A percentile compares a stretch with the other conserved stretches of the same genome.
These are phyloP conservation scores for Colletotrichum cereale DNA, from an alignment of 2,329 filamentous ascomycete genomes.

Conservation along the genomic window DNA sequence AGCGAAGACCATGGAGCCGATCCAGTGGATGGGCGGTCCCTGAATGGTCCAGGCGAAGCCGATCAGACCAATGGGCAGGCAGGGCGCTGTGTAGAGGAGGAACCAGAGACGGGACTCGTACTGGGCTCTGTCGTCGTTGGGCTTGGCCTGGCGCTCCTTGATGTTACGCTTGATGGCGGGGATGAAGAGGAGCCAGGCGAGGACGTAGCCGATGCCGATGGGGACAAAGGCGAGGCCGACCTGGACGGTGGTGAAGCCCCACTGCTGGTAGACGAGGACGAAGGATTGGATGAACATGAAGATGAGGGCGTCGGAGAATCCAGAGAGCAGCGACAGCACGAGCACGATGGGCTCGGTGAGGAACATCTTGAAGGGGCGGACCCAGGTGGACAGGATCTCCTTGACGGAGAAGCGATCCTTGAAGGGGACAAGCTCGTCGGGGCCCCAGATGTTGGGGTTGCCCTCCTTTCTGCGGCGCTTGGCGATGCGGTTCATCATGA, in stretches of 20 bases:
- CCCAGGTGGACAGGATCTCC: constrained; percentile 69
- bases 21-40: constrained; percentile 75
- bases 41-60: constrained; percentile 78
- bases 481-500: constrained; percentile 84
- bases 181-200: constrained; percentile 72
- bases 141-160: constrained; percentile 62
- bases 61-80: constrained; percentile 75
- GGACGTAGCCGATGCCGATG: constrained; percentile 74
- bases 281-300: constrained; percentile 85
- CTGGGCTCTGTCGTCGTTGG: constrained; percentile 69
- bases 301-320: constrained; percentile 81
- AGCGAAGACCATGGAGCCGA: constrained; percentile 74
- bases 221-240: constrained; percentile 74
- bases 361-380: constrained; percentile 79
- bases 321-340: constrained; percentile 76
- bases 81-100: constrained; percentile 72
- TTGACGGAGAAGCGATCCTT: constrained; percentile 67
- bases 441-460: constrained; percentile 75
- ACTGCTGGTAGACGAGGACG: constrained; percentile 75
- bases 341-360: constrained; percentile 80
- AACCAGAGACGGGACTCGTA: constrained; percentile 77
- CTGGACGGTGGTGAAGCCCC: constrained; percentile 69
- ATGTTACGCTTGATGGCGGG: constrained; percentile 68
- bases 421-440: constrained; percentile 76
- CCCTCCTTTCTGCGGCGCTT: constrained; percentile 77